A percentile compares a stretch with the other conserved stretches of the same genome.
These are phyloP conservation scores for Venustampulla echinocandica DNA, from an alignment of 495 filamentous ascomycete species.

Conservation along the genomic window DNA sequence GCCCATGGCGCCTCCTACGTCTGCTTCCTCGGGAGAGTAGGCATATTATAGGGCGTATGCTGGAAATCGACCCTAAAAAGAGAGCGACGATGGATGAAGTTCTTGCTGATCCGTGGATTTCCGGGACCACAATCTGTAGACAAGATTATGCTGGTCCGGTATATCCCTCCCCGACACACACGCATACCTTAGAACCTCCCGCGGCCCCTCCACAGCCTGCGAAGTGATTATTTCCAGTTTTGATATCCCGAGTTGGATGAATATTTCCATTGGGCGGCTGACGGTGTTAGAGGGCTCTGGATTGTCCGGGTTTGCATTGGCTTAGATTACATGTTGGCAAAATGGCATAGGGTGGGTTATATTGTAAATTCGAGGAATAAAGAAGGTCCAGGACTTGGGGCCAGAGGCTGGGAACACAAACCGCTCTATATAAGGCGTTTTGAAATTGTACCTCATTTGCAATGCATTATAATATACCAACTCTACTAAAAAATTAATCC, in stretches of 20 bases:
- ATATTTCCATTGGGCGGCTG: background rate
- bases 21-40: slow-evolving; percentile 84
- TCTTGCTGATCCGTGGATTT: slow-evolving; percentile 82
- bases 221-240: slow-evolving; percentile 3
- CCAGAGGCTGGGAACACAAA: no score
- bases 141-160: slow-evolving; percentile 37
- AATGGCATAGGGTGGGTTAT: no score
- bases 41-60: slow-evolving; percentile 84
- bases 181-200: slow-evolving; percentile 46
- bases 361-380: no score
- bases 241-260: no score
- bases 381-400: no score
- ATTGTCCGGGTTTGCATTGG: no score
- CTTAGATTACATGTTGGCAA: no score
- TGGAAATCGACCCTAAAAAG: slow-evolving; percentile 78
- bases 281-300: background rate
- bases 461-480: no score
- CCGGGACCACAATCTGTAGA: slow-evolving; percentile 51
- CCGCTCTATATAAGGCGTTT: no score
- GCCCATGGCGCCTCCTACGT: slow-evolving; percentile 87
- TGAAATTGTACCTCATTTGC: no score
- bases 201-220: slow-evolving; percentile 9
- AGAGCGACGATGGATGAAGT: slow-evolving; percentile 81
- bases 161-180: slow-evolving; percentile 41
- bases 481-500: no score